Base-by-base conservation (phyloP, 1,284 basidiomycete genomes). In the Rhodotorula sp. region DNA sequence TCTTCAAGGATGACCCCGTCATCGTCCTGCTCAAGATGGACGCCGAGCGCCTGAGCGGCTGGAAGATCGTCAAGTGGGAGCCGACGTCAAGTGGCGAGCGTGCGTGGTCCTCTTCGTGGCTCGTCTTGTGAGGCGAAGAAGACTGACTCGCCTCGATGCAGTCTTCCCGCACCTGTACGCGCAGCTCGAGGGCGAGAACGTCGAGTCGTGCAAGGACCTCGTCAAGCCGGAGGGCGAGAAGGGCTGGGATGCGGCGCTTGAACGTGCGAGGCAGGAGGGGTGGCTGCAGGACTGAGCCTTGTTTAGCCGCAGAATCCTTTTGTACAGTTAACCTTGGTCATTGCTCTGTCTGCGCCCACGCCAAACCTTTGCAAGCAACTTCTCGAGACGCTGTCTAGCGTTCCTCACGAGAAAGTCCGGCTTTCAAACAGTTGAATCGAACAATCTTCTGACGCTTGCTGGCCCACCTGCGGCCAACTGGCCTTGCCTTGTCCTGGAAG, bases 111-210 rank as follows among this genome's bases (percentile, higher is more conserved):
- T 5, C 7, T 17, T 25, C 27, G 13, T 23, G 16, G 0, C 25
- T 7, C 9, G 25, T 25, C n/a, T 46, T 1, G 5, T 19, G 0
- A 8, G 13, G 3, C 49, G 21, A 19, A 3, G 4, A 0, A 10
- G 4, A 23, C 53, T 55, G 17, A 48, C 19, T 25, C 2, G 1
- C 25, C 0, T 14, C 16, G 8, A 13, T 7, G n/a, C 61, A 83
- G 84, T 64, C 69, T 89, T 87, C 79, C 87, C 87, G 34, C 87
- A 88, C 78, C 78, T 89, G 62, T 87, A 87, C 76, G 86, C 85
- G 57, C 83, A 82, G 27, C 81, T 84, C 34, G 78, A 84, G 25
- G 84, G 84, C 45, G 82, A 79, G 49, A 78, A 78, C 17, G 84
- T 75, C 50, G 75, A 76, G 27, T 60, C 58, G 2, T 61, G 67